Conservation (phyloP, 441 rosid genomes). For the Euphorbia celastroides region DNA sequence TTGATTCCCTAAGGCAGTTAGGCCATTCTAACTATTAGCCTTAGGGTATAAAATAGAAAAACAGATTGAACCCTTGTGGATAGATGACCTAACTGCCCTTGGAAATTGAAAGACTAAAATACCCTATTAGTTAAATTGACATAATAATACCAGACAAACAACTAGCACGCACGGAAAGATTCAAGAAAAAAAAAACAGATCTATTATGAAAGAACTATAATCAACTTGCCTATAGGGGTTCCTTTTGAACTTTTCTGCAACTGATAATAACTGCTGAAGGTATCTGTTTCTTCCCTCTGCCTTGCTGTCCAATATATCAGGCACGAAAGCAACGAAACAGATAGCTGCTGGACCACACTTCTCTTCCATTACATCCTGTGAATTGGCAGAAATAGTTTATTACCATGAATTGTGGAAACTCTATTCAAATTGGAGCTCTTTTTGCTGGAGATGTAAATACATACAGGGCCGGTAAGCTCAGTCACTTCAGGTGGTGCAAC, state of each 20-base stretch:
- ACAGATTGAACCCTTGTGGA: too few species aligned
- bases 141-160: too few species aligned
- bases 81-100: too few species aligned
- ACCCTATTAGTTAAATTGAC: too few species aligned
- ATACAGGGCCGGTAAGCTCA: constrained; percentile 77
- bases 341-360: constrained; percentile 95
- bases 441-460: constrained; percentile 14
- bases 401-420: neutral
- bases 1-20: too few species aligned
- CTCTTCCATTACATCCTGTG: constrained; percentile 79
- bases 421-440: constrained; percentile 9
- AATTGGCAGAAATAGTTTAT: constrained; percentile 14
- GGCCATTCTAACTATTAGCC: too few species aligned
- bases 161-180: neutral
- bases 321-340: constrained; percentile 92
- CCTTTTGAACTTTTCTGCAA: constrained; percentile 84
- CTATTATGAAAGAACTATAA: neutral
- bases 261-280: constrained; percentile 68
- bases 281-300: constrained; percentile 97
- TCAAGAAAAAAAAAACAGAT: neutral
- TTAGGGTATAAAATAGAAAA: too few species aligned
- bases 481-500: constrained; percentile 88
- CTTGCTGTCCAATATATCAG: constrained; percentile 94
- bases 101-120: too few species aligned
- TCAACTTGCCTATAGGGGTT: constrained; percentile 79